Percentiles rank a stretch among this genome's conserved stretches.
Conservation (phyloP, 2,329 filamentous ascomycete genomes). For the Byssothecium circinans region DNA sequence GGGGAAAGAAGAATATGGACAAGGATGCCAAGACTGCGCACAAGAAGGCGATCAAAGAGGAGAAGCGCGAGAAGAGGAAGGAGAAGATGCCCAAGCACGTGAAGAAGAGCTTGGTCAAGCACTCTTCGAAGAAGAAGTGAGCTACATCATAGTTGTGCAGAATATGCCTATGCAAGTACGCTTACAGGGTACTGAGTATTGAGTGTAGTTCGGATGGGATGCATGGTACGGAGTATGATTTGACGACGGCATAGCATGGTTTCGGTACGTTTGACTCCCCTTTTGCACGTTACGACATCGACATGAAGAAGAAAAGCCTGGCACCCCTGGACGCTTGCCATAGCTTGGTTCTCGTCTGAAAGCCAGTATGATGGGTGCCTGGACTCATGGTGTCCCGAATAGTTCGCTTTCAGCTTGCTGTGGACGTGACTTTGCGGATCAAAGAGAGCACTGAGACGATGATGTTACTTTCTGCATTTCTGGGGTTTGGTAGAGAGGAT, state of each 20-base stretch:
- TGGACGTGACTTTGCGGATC: constrained; percentile 18
- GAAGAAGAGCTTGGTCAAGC: constrained; percentile 82
- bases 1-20: constrained; percentile 69
- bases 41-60: constrained; percentile 90
- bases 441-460: constrained; percentile 23
- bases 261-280: not conserved
- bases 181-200: too few species aligned
- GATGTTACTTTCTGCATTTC: too few species aligned
- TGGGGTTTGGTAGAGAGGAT: too few species aligned
- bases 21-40: constrained; percentile 88
- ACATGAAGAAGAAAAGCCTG: constrained; percentile 23
- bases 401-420: constrained; percentile 5
- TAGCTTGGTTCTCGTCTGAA: constrained; percentile 10
- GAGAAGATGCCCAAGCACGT: constrained; percentile 95
- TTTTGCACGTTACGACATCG: not conserved
- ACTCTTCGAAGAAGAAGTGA: constrained; percentile 64
- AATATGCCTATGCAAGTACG: too few species aligned
- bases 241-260: not conserved
- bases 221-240: not conserved
- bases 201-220: too few species aligned
- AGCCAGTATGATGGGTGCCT: constrained; percentile 8
- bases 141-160: too few species aligned
- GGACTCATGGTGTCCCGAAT: constrained; percentile 16
- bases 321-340: constrained; percentile 5
- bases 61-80: constrained; percentile 89